Base-by-base conservation (phyloP, 2,329 filamentous ascomycete genomes). In the Taxawa tesnikishii region DNA sequence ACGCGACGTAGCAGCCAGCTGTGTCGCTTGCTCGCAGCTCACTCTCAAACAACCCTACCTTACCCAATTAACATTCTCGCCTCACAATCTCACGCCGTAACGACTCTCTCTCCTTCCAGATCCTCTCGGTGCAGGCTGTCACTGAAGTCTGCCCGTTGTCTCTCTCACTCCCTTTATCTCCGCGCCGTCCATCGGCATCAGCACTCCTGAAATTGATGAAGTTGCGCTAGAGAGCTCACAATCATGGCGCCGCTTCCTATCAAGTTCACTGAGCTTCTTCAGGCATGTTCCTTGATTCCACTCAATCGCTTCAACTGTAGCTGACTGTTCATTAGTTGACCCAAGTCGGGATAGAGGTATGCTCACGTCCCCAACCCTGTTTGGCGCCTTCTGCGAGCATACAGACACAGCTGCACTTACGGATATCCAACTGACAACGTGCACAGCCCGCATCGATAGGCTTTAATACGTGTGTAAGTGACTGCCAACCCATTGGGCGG, bases 181-280 rank as follows among this genome's bases (percentile, higher is more conserved):
- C 19, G 10, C n/a, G 14, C 12, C 12, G 19, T 9, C 19, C 19
- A 12, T 13, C 14, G 30, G 7, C 10, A 30, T 12, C n/a, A 15
- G 16, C 27, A 27, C 37, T 37, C 23, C 36, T 37, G 34, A 38
- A 39, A 18, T 30, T 26, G 31, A 40, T 42, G 40, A 42, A 28
- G 29, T 36, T 28, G 32, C 26, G 21, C 17, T 26, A 25, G 14
- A 18, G 23, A 36, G 36, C 29, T 25, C 34, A 24, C 32, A 38
- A 64, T 50, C 54, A 67, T 67, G 75, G 72, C 75, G 58, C 73
- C 77, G 62, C 69, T 92, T 55, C 84, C 83, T 54, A 93, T 94
- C 66, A 85, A 84, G 69, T 92, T 94, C 63, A 81, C 80, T 59
- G 85, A 93, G 76, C 74, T 88, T 54, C 72, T 88, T 59, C 82